phyloP scores from a whole-genome alignment of 2,329 filamentous ascomycete genomes.

The Colletotrichum lupini region DNA sequence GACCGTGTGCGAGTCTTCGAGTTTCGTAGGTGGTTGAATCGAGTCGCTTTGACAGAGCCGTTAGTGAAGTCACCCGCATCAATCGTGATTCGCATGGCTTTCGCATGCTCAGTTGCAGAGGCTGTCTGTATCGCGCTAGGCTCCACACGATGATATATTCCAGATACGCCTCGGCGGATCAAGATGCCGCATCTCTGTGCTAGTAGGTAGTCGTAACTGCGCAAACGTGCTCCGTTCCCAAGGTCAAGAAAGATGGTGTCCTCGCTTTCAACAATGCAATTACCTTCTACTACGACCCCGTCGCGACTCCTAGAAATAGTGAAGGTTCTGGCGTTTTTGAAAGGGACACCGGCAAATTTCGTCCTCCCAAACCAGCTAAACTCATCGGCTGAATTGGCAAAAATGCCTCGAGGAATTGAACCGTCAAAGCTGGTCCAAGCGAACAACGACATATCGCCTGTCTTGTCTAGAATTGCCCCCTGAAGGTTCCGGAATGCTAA shows the following conservation, averaged over 20 bases:
- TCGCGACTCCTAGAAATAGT: not conserved
- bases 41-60: no score
- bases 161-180: not conserved
- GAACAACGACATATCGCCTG: constrained; percentile 6
- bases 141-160: not conserved
- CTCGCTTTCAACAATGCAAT: not conserved
- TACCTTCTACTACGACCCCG: not conserved
- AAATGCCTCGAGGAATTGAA: not conserved
- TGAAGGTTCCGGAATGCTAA: not conserved
- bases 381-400: not conserved
- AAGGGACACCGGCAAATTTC: not conserved
- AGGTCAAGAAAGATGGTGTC: not conserved
- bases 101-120: not conserved
- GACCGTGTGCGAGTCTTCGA: no score
- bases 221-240: not conserved
- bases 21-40: no score
- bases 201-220: no score
- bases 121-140: not conserved
- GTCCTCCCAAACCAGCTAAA: not conserved
- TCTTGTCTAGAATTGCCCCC: not conserved
- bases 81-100: not conserved
- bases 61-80: no score
- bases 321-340: not conserved
- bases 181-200: not conserved
- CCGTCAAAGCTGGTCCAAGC: not conserved